Base-by-base conservation (phyloP, 768 basidiomycete species). In the Boletus huronensis region DNA sequence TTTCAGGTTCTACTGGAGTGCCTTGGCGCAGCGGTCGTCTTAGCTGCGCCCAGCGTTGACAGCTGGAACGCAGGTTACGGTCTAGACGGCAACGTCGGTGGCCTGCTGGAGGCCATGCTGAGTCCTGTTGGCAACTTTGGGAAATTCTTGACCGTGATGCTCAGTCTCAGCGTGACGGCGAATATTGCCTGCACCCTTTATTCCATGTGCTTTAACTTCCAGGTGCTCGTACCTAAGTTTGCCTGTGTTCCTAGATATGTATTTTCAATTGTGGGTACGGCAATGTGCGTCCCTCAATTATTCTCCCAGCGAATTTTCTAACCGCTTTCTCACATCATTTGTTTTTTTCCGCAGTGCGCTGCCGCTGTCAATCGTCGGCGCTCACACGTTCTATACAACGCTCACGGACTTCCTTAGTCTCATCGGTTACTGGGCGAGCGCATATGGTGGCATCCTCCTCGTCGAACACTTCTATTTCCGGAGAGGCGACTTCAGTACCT, bases 141-240 rank as follows among this genome's bases (percentile, higher is more conserved):
- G 1, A 87, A 87, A 59, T 82, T 88, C 69, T 73, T 90, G 42
- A 75, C 85, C 0, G 86, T 88, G 26, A 65, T 93, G 51, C 76
- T 93, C 58, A 82, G 85, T n/a, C 71, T 94, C 29, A 85, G 84
- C 54, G 83, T 91, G 13, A 83, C 84, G 2, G 88, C 82, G 3
- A 94, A 93, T 71, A 86, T 90, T 42, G 88, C 90, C 1, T 82
- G 85, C 3, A 87, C 89, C 6, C 84, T 93, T 57, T 97, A 97
- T 69, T 90, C 87, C 41, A 80, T 87, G 53, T 82, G 84, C 58
- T 77, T 93, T 54, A 85, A 82, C 64, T 74, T 90, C 58, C 90
- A 93, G 64, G 77, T 87, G 1, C 77, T 85, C 61, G 66, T 87
- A 5, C 88, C 89, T 0, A 75, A 72, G 39, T 74, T 84, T 32